Conservation (phyloP, 208 protist species). For the Leishmania amazonensis region DNA sequence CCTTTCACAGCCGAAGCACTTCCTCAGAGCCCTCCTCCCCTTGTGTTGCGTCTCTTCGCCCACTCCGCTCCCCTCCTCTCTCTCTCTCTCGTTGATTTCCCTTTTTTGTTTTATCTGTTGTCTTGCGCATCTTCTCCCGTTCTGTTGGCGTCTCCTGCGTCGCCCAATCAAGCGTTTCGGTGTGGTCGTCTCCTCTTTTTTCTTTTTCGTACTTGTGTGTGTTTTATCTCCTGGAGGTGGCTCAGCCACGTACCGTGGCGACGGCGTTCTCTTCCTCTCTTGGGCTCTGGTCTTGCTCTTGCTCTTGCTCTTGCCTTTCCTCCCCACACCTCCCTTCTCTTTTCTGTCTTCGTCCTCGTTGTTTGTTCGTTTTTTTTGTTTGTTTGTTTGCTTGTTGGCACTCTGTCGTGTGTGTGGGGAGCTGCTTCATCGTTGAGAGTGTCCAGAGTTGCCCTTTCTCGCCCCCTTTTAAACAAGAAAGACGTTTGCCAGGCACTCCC, state of each 20-base stretch:
- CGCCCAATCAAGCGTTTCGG: not conserved
- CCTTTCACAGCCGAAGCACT: not conserved
- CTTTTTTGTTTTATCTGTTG: not conserved
- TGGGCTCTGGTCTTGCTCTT: not conserved
- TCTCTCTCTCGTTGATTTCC: not conserved
- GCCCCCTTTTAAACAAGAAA: too few species aligned
- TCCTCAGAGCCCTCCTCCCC: not conserved
- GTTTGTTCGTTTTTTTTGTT: not conserved
- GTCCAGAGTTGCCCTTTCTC: too few species aligned
- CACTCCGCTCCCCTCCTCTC: not conserved
- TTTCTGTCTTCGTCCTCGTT: not conserved
- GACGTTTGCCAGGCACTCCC: not conserved
- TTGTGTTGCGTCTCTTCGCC: not conserved
- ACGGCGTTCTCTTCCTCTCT: not conserved
- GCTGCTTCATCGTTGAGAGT: not conserved
- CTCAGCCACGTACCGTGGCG: too few species aligned
- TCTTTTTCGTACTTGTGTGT: not conserved
- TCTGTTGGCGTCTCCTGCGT: not conserved
- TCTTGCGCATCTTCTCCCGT: not conserved
- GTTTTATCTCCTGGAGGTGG: too few species aligned
- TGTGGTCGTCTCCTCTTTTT: slow-evolving; percentile 1
- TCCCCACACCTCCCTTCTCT: not conserved
- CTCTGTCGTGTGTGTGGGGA: not conserved
- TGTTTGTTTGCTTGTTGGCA: not conserved
- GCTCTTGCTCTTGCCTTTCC: not conserved